Evolutionary conservation across 768 basidiomycete genomes (phyloP).

Genomic region (Trametes maxima): DNA sequence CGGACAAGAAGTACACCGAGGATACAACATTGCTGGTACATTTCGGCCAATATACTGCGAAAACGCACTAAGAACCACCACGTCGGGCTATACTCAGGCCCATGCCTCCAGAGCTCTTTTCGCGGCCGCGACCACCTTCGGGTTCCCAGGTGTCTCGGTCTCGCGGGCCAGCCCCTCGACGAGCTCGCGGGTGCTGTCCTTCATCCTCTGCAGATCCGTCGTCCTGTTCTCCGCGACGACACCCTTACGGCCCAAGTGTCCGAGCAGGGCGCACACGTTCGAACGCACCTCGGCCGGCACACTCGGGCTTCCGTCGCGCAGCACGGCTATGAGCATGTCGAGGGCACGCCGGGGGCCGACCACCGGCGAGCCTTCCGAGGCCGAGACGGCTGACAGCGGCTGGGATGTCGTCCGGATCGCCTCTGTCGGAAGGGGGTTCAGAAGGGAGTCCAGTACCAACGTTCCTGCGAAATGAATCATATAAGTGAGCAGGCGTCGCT

Average conservation of each 20-base stretch:
- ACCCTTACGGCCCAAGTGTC: conserved; percentile 59
- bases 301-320: conserved; percentile 54
- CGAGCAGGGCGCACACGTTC: conserved; percentile 74
- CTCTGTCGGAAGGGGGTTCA: conserved; percentile 51
- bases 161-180: conserved; percentile 48
- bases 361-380: conserved; percentile 46
- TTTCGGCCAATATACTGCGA: background rate
- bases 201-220: conserved; percentile 46
- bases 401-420: conserved; percentile 25
- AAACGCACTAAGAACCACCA: background rate
- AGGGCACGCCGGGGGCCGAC: conserved; percentile 58
- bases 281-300: conserved; percentile 74
- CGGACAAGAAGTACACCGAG: background rate
- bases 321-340: conserved; percentile 66
- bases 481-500: background rate
- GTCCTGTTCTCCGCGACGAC: conserved; percentile 44
- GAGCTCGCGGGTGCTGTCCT: conserved; percentile 51
- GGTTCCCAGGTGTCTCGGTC: conserved; percentile 33
- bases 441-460: conserved; percentile 62
- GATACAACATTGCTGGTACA: conserved; percentile 6
- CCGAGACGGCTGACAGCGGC: conserved; percentile 33
- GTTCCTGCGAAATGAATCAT: conserved; percentile 45
- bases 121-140: conserved; percentile 42
- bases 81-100: conserved; percentile 18
- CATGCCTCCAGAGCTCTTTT: conserved; percentile 46